These are phyloP conservation scores for Solanum virginianum DNA, from an alignment of 257 asterid genomes.

Conservation along the genomic window DNA sequence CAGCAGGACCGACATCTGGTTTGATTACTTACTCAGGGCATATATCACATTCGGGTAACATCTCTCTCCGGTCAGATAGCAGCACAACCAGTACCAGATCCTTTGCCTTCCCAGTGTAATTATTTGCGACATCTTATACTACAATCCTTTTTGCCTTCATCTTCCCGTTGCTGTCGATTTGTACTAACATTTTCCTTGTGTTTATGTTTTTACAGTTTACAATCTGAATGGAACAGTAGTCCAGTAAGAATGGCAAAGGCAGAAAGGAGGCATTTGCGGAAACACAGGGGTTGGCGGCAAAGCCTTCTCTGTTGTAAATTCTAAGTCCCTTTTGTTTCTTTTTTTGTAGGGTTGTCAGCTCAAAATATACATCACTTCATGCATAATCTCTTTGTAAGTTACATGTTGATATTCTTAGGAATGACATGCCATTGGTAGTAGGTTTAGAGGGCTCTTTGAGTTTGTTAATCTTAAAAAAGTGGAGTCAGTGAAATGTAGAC, in stretches of 20 bases:
- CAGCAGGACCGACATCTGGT: slow-evolving; percentile 1
- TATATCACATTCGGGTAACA: slow-evolving; percentile 30
- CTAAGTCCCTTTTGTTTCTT: slow-evolving; percentile 22
- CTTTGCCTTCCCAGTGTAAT: slow-evolving; percentile 59
- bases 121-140: neutral
- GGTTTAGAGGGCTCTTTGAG: slow-evolving; percentile 16
- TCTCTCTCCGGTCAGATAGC: slow-evolving; percentile 49
- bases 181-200: neutral
- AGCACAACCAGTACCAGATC: slow-evolving; percentile 51
- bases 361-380: neutral
- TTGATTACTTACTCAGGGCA: slow-evolving; percentile 21
- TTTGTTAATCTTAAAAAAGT: slow-evolving; percentile 5
- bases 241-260: slow-evolving; percentile 82
- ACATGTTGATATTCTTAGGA: slow-evolving; percentile 31
- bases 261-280: slow-evolving; percentile 41
- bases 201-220: slow-evolving; percentile 40
- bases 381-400: slow-evolving; percentile 14
- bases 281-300: slow-evolving; percentile 60
- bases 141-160: neutral
- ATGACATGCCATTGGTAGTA: slow-evolving; percentile 16
- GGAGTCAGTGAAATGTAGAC: slow-evolving; percentile 3
- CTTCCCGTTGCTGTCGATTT: neutral
- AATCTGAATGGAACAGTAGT: slow-evolving; percentile 82
- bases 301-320: slow-evolving; percentile 86
- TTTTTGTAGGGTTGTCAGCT: slow-evolving; percentile 9